A percentile compares a stretch with the other conserved stretches of the same genome.
These are phyloP conservation scores for Magnusiomyces tetraspermus DNA, from an alignment of 1,139 yeast genomes.

Conservation along the genomic window DNA sequence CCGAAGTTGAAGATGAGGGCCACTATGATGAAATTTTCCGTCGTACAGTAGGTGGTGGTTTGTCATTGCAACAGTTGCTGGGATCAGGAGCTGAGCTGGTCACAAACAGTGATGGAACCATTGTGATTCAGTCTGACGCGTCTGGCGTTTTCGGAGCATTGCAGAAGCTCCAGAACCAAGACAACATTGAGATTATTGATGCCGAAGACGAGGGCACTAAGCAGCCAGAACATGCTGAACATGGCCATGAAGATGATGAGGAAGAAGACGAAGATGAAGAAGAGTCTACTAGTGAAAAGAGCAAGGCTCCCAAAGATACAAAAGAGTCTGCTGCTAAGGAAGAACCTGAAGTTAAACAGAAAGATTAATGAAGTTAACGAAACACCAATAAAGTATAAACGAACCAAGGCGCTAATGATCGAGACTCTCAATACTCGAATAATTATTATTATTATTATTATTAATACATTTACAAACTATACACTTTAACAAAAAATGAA, in stretches of 20 bases:
- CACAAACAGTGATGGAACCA: conserved; percentile 13
- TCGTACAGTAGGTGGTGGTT: conserved; percentile 3
- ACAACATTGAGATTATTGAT: neutral
- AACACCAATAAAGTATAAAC: neutral
- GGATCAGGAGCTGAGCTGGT: conserved; percentile 15
- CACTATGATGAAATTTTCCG: conserved; percentile 3
- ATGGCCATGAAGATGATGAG: conserved; percentile 14
- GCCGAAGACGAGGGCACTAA: conserved; percentile 13
- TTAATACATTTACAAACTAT: too few relatives aligned
- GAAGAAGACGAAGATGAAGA: neutral
- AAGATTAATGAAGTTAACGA: neutral
- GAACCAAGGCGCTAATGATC: too few relatives aligned
- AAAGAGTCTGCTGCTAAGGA: too few relatives aligned
- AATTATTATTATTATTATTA: too few relatives aligned
- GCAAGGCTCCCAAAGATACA: neutral
- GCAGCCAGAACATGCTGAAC: conserved; percentile 9
- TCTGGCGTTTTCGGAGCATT: conserved; percentile 16
- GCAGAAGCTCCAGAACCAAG: conserved; percentile 10
- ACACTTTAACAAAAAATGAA: too few relatives aligned
- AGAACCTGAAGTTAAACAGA: too few relatives aligned
- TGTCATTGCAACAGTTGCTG: conserved; percentile 17
- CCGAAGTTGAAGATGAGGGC: conserved; percentile 8
- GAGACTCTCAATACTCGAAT: too few relatives aligned
- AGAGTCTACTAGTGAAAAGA: neutral
- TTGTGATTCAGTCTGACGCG: conserved; percentile 17